Evolutionary conservation across 257 asterid genomes (phyloP), one percentile per base, ranked within the genome.

Genomic region (Solanum infundibuliforme): DNA sequence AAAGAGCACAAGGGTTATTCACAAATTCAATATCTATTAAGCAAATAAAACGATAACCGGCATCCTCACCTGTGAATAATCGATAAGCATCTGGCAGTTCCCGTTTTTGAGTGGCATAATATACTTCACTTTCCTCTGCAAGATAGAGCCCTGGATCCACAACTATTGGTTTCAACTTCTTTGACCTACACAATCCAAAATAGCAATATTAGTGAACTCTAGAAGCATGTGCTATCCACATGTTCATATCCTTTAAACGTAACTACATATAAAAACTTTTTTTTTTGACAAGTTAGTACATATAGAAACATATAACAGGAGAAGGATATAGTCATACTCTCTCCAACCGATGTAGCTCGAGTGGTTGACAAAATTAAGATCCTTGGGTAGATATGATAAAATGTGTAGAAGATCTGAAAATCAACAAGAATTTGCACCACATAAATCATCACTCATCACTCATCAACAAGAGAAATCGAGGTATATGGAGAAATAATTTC

Each of bases 311-410:
- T 25, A 60, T 41, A 75, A 76, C 9, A 76, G 86, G 72, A 58
- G 88, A 72, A 84, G 88, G 71, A 82, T 23, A 66, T 74, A 85
- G 88, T 41, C 97, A 86, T 93, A 97, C 99, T 97, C 98, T 90
- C 94, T 95, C 99, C 99, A 95, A 39, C 99, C 99, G 86, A 97
- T 93, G 77, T 95, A 95, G 95, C 99, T 92, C 27, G 98, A 91
- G 87, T 97, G 98, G 41, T 95, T 95, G 90, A 93, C 96, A 85
- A 97, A 97, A 92, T 95, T 97, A 69, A 97, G 95, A 91, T 94
- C 96, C 91, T 91, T 93, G 5, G 99, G 99, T 71, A 96, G 91
- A 85, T 96, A 96, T 8, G 99, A 94, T 55, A 96, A 83, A 85
- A 96, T 90, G 94, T 96, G 99, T 90, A 96, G 90, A 93, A 96